Conservation (phyloP, 306 rosid species). For the Cicer bijugum region DNA sequence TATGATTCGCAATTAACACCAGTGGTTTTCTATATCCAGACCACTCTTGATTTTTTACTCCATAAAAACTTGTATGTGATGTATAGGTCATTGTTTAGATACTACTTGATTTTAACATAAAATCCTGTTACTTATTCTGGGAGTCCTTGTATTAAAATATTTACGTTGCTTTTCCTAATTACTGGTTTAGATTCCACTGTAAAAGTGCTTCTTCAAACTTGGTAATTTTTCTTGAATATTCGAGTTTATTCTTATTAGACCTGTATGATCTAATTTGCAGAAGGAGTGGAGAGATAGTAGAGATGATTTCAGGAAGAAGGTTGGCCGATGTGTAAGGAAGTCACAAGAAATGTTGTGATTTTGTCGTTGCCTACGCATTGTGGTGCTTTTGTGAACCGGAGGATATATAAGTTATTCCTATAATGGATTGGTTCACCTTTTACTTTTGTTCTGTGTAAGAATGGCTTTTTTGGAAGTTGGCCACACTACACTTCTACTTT, state of each 20-base stretch:
- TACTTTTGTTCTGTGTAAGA: slow-evolving; percentile 54
- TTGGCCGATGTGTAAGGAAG: slow-evolving; percentile 90
- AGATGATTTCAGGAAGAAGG: slow-evolving; percentile 96
- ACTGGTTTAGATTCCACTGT: slow-evolving; percentile 6
- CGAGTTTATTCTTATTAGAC: slow-evolving; percentile 31
- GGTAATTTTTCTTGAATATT: neutral
- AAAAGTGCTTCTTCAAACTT: slow-evolving; percentile 21
- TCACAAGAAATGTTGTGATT: slow-evolving; percentile 85
- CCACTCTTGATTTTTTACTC: slow-evolving; percentile 15
- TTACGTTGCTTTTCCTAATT: neutral
- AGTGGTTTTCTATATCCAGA: slow-evolving; percentile 1
- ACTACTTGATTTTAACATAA: neutral
- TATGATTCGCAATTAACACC: no score
- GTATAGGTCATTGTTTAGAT: neutral
- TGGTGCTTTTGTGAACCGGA: slow-evolving; percentile 51
- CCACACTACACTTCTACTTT: slow-evolving; percentile 45
- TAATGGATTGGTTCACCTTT: slow-evolving; percentile 50
- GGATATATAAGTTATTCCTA: slow-evolving; percentile 45
- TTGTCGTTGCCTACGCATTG: neutral
- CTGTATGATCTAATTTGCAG: slow-evolving; percentile 55
- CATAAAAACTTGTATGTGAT: neutral
- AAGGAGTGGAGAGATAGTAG: slow-evolving; percentile 95
- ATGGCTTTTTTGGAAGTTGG: slow-evolving; percentile 61
- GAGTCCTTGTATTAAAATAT: neutral
- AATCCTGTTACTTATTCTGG: neutral